Base-by-base conservation (phyloP, 768 basidiomycete genomes). In the Tremella fuciformis region DNA sequence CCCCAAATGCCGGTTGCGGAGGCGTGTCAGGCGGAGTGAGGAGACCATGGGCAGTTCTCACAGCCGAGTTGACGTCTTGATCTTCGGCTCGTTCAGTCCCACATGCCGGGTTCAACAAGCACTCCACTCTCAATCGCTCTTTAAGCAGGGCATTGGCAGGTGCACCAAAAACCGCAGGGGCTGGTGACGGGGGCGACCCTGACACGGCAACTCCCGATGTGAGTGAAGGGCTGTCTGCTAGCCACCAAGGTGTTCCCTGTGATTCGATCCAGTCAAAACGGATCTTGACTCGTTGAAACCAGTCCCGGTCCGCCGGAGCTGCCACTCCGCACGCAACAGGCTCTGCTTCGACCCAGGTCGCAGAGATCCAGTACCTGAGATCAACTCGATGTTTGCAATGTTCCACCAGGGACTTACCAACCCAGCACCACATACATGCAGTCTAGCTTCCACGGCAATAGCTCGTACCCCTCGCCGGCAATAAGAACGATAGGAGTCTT, bases 241-340 rank as follows among this genome's bases (percentile, higher is more conserved):
- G 15, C 65, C 69, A 73, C 71, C 71, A 73, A 0, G 71, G 71
- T 21, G 9, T 41, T 13, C 71, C 71, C 57, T 73, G 71, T 4
- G 50, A 52, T 1, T 65, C 42, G 1, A 70, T 62, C 71, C 71
- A 73, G 42, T 73, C 71, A 46, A 73, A 73, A 1, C 71, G 59
- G 19, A 73, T 56, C 57, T 73, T 73, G 46, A 62, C 62, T 21
- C 71, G 62, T 49, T 70, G 64, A 50, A 56, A 61, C 29, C 62
- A 70, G 19, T 48, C 46, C 50, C 63, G 40, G 2, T 50, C 57
- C 1, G 19, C 18, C 1, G 54, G 57, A 8, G 44, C 47, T 8
- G 3, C 22, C 19, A 62, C n/a, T 6, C 55, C 57, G 11, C 24
- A 3, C 0, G 62, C 55, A 13, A 51, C 44, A 8, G 51, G 57